These are phyloP conservation scores for Auxenochlorella pyrenoidosa DNA, from an alignment of 139 green algal genomes.

Conservation along the genomic window DNA sequence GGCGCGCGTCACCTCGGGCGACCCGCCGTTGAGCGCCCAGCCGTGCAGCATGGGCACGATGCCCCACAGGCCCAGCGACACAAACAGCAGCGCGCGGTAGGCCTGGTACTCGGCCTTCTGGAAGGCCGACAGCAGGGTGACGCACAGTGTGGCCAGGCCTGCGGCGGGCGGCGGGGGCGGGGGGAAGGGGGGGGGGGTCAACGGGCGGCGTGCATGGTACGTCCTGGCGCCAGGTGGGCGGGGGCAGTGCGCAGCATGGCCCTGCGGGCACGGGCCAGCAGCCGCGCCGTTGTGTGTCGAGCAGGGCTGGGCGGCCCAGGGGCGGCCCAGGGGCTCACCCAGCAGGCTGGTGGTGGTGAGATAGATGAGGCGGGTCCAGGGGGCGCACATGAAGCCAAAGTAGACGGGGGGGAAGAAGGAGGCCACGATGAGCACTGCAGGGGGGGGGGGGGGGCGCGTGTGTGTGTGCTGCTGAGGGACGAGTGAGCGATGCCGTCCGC, in stretches of 20 bases:
- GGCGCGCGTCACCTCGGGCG: slow-evolving; percentile 18
- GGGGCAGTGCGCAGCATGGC: not conserved
- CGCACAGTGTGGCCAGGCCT: slow-evolving; percentile 70
- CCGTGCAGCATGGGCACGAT: slow-evolving; percentile 84
- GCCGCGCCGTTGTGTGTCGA: too few relatives aligned
- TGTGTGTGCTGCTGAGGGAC: too few relatives aligned
- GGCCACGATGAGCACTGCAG: slow-evolving; percentile 87
- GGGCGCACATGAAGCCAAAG: slow-evolving; percentile 93
- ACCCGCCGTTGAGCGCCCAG: slow-evolving; percentile 6
- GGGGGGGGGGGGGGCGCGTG: too few relatives aligned
- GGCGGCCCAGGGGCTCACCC: slow-evolving; percentile 44
- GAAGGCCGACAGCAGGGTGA: slow-evolving; percentile 78
- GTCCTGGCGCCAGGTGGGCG: too few relatives aligned
- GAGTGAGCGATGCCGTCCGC: too few relatives aligned
- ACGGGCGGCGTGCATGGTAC: too few relatives aligned
- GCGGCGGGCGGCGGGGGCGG: too few relatives aligned
- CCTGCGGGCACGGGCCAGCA: too few relatives aligned
- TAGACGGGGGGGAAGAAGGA: slow-evolving; percentile 97
- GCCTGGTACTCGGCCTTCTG: slow-evolving; percentile 71
- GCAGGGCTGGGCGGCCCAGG: too few relatives aligned
- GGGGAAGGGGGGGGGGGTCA: not conserved
- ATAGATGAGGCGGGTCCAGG: slow-evolving; percentile 80
- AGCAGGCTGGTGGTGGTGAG: slow-evolving; percentile 73
- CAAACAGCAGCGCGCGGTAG: slow-evolving; percentile 80
- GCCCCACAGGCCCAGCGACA: slow-evolving; percentile 82